Conservation (phyloP, 306 rosid genomes). For the Pueraria montana region DNA sequence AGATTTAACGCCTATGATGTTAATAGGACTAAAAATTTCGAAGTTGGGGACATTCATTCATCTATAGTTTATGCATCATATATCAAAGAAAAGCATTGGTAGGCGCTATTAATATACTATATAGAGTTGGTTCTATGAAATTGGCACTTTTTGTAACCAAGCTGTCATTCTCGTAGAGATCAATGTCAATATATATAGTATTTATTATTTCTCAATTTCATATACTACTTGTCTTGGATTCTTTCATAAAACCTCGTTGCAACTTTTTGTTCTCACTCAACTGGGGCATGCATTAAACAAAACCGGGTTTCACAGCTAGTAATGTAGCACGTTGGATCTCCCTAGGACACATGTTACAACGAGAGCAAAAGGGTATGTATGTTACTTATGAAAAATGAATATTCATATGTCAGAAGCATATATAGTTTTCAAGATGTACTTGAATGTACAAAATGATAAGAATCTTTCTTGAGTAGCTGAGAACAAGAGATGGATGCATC, state of each 20-base stretch:
- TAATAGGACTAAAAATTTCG: slow-evolving; percentile 59
- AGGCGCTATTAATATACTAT: slow-evolving; percentile 48
- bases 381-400: slow-evolving; percentile 37
- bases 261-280: slow-evolving; percentile 55
- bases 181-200: slow-evolving; percentile 54
- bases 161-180: slow-evolving; percentile 62
- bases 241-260: slow-evolving; percentile 52
- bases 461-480: slow-evolving; percentile 36
- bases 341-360: slow-evolving; percentile 48
- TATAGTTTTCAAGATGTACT: slow-evolving; percentile 48
- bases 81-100: slow-evolving; percentile 35
- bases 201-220: slow-evolving; percentile 40
- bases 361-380: slow-evolving; percentile 33
- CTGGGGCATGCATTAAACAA: slow-evolving; percentile 33
- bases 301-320: slow-evolving; percentile 21
- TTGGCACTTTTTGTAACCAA: slow-evolving; percentile 48
- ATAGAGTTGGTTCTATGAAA: slow-evolving; percentile 47
- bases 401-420: slow-evolving; percentile 54
- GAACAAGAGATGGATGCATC: slow-evolving; percentile 30
- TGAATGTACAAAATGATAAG: slow-evolving; percentile 50
- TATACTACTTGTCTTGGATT: slow-evolving; percentile 53
- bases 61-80: slow-evolving; percentile 41
- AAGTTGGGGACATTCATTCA: slow-evolving; percentile 54
- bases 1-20: slow-evolving; percentile 62
- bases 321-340: slow-evolving; percentile 39